Base-by-base conservation (phyloP, 2,329 filamentous ascomycete species). In the Penicillium sp. region DNA sequence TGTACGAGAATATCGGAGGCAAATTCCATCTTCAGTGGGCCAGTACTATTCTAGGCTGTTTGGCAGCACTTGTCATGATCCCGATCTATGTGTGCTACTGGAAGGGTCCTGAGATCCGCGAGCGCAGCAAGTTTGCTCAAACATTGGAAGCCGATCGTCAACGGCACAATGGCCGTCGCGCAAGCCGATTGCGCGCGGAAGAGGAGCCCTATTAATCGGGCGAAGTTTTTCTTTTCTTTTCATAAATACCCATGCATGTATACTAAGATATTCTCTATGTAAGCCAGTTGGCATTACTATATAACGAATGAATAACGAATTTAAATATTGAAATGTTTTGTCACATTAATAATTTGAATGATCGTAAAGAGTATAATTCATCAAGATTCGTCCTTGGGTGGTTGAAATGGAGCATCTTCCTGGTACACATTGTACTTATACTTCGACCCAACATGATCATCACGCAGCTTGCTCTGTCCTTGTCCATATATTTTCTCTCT, bases 341-440 rank as follows among this genome's bases (percentile, higher is more conserved):
- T n/a, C n/a, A 33, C 28, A 33, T 11, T 3, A 11, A 33, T 6
- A 7, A 3, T 40, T 18, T 40, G 11, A 40, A 40, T 5, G n/a
- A 40, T 18, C 6, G 35, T 8, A 20, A 28, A 28, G 8, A 28
- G 26, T 28, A 28, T n/a, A n/a, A n/a, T 33, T 6, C 12, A 40
- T 40, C 35, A 40, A 40, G 35, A 20, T 8, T n/a, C 40, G n/a
- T 42, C 6, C n/a, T 7, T n/a, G 7, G 8, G 4, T 6, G 33
- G 5, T 8, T 42, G 64, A 57, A 72, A 75, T 4, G 74, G 69
- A 23, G 64, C 54, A 28, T 84, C 80, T 62, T 86, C 82, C 56
- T 79, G 68, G 62, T 86, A 87, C 1, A 84, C 79, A 62, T 82
- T 76, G 61, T 87, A 88, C 70, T 83, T 85, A 65, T 86, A 88